Percentiles rank a stretch among this genome's conserved stretches.
phyloP scores from a whole-genome alignment of 495 filamentous ascomycete genomes.

The Penicillium robsamsonii region DNA sequence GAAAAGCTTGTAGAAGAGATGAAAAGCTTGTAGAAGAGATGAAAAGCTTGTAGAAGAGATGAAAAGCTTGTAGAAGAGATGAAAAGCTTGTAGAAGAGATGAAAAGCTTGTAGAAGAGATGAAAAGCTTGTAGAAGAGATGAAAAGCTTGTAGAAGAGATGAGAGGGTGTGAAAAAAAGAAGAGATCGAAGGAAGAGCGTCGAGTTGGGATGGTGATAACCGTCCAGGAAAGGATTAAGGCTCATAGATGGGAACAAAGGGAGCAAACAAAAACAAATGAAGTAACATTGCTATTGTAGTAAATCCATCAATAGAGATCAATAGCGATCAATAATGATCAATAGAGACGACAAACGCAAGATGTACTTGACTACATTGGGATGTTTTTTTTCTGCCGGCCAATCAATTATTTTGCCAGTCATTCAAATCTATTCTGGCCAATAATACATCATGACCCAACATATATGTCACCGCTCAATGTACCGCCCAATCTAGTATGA shows the following conservation, averaged over 20 bases:
- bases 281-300: background rate
- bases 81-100: background rate
- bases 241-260: background rate
- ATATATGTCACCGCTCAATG: background rate
- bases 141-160: background rate
- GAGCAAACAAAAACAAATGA: background rate
- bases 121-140: background rate
- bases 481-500: background rate
- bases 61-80: background rate
- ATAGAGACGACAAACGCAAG: background rate
- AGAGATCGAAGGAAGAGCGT: background rate
- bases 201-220: background rate
- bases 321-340: background rate
- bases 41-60: background rate
- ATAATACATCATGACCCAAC: background rate
- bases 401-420: background rate
- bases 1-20: too few relatives aligned
- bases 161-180: background rate
- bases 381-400: constrained; percentile 9
- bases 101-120: background rate
- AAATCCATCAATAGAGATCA: background rate
- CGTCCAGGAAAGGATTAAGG: background rate
- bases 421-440: background rate
- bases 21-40: background rate
- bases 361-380: background rate